phyloP scores from a whole-genome alignment of 2,329 filamentous ascomycete species.

The Fonsecaea monophora region DNA sequence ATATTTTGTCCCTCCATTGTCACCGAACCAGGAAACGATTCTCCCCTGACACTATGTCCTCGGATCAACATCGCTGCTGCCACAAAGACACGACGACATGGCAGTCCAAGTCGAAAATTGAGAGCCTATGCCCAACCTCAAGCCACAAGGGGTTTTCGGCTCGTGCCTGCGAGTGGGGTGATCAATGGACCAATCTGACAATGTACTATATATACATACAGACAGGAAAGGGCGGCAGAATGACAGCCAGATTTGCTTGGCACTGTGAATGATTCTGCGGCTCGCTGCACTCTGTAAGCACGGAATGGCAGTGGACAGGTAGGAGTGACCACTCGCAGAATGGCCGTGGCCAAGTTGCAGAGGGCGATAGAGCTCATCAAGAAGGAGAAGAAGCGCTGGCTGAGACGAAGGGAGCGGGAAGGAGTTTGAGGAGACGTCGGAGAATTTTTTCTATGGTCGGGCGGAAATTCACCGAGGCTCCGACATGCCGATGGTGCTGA shows the following conservation, averaged over 20 bases:
- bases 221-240: neutral
- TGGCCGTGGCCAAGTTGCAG: constrained; percentile 14
- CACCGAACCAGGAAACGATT: neutral
- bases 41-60: neutral
- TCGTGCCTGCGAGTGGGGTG: neutral
- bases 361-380: neutral
- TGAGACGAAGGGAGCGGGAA: neutral
- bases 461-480: constrained; percentile 8
- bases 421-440: too few relatives aligned
- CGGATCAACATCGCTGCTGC: neutral
- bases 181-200: constrained; percentile 10
- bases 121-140: neutral
- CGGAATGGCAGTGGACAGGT: neutral
- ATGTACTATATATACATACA: constrained; percentile 13
- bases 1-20: neutral
- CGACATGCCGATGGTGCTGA: constrained; percentile 19
- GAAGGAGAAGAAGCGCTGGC: neutral
- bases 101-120: neutral
- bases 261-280: neutral
- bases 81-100: neutral
- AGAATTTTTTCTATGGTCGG: constrained; percentile 1
- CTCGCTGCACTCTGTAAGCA: neutral
- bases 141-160: neutral
- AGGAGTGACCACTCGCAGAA: constrained; percentile 10
- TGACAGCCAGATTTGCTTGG: neutral